These are phyloP conservation scores for Triticum dicoccoides DNA, from an alignment of 176 grass and related monocot genomes.

Conservation along the genomic window DNA sequence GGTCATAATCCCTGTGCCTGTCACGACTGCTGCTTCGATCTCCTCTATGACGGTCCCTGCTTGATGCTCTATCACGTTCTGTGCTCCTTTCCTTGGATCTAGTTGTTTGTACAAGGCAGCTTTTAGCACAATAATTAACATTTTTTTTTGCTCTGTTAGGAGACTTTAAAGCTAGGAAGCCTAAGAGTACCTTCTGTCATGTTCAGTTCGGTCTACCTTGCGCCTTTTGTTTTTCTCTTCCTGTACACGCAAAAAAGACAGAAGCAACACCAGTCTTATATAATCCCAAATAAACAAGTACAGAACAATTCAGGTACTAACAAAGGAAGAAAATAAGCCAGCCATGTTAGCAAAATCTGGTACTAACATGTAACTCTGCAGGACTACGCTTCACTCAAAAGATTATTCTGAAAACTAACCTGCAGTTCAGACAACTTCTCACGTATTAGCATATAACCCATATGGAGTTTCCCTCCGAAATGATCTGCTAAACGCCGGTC, in stretches of 20 bases:
- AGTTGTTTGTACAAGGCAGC: constrained; percentile 12
- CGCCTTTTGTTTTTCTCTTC: constrained; percentile 83
- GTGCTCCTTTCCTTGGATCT: constrained; percentile 78
- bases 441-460: constrained; percentile 93
- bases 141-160: background rate
- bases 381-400: constrained; percentile 7
- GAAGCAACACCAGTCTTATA: constrained; percentile 19
- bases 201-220: constrained; percentile 56
- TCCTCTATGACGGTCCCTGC: constrained; percentile 64
- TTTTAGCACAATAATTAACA: background rate
- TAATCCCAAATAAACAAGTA: constrained; percentile 11
- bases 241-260: constrained; percentile 43
- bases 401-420: constrained; percentile 35
- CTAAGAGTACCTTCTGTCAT: constrained; percentile 54
- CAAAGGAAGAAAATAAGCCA: constrained; percentile 14
- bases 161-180: constrained; percentile 5
- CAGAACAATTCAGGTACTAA: constrained; percentile 18
- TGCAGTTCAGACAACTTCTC: constrained; percentile 76
- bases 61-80: constrained; percentile 61
- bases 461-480: constrained; percentile 98
- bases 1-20: constrained; percentile 67
- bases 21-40: constrained; percentile 55
- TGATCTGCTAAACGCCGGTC: constrained; percentile 96
- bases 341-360: constrained; percentile 24
- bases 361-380: constrained; percentile 21